Percentiles rank a stretch among this genome's conserved stretches.
These are phyloP conservation scores for Cladophialophora exuberans DNA, from an alignment of 2,329 filamentous ascomycete genomes.

Conservation along the genomic window DNA sequence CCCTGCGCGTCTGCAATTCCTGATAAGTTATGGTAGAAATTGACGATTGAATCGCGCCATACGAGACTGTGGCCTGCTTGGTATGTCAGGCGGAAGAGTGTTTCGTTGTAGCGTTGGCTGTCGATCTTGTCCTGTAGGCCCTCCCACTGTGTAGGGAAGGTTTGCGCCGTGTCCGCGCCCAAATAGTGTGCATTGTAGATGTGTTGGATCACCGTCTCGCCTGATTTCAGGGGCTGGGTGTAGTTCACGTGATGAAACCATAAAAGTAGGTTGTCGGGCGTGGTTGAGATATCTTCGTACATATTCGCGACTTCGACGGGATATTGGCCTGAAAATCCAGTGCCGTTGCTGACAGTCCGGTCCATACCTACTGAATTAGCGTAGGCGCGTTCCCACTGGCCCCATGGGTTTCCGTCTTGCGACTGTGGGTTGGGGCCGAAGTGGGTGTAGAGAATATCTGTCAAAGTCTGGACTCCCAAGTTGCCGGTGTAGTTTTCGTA, in stretches of 20 bases:
- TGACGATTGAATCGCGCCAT: constrained; percentile 69
- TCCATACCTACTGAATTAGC: constrained; percentile 68
- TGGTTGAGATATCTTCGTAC: constrained; percentile 65
- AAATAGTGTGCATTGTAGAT: constrained; percentile 67
- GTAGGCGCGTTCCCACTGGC: constrained; percentile 73
- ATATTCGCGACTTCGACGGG: constrained; percentile 60
- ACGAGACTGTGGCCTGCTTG: constrained; percentile 72
- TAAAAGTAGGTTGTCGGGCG: constrained; percentile 68
- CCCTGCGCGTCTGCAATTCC: constrained; percentile 60
- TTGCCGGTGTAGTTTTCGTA: constrained; percentile 75
- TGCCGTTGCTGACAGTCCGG: constrained; percentile 69
- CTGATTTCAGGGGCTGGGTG: constrained; percentile 63
- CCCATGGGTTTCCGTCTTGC: constrained; percentile 70
- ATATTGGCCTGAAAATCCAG: constrained; percentile 68
- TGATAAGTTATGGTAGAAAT: constrained; percentile 66
- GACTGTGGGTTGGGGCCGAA: constrained; percentile 69
- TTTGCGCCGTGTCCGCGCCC: constrained; percentile 63
- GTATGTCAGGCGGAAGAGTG: constrained; percentile 62
- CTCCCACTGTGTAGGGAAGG: constrained; percentile 59
- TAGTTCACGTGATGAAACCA: constrained; percentile 78
- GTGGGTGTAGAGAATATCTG: constrained; percentile 68
- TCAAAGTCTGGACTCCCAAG: constrained; percentile 69
- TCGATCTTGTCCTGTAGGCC: constrained; percentile 62
- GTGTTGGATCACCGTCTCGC: constrained; percentile 69
- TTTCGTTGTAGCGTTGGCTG: constrained; percentile 60